These are phyloP conservation scores for Sporopachydermia lactativora DNA, from an alignment of 805 yeast genomes.

Conservation along the genomic window DNA sequence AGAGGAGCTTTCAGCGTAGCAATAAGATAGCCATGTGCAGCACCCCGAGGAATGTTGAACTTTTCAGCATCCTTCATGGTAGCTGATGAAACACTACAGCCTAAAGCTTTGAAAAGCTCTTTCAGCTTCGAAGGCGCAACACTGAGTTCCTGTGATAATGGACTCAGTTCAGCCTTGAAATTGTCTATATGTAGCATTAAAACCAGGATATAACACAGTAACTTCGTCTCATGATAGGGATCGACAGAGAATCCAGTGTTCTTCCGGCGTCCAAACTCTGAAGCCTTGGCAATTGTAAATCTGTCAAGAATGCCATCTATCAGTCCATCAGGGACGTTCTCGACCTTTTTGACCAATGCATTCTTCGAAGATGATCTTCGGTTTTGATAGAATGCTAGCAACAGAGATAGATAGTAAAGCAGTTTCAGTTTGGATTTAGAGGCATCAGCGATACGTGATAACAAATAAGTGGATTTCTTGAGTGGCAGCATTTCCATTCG, in stretches of 20 bases:
- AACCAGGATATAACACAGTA: constrained; percentile 66
- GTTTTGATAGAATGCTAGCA: constrained; percentile 68
- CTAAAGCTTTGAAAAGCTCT: constrained; percentile 62
- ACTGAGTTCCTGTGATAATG: constrained; percentile 74
- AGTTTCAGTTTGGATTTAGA: constrained; percentile 46
- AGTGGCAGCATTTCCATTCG: constrained; percentile 51
- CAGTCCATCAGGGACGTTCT: constrained; percentile 58
- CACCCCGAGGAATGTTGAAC: constrained; percentile 46
- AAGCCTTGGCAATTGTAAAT: constrained; percentile 52
- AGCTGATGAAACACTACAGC: constrained; percentile 64
- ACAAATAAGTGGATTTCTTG: constrained; percentile 39
- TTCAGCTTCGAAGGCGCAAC: constrained; percentile 62
- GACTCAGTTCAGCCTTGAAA: constrained; percentile 60
- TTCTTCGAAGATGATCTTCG: constrained; percentile 50
- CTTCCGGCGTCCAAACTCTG: constrained; percentile 54
- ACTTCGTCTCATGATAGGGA: constrained; percentile 77
- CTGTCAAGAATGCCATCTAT: constrained; percentile 58
- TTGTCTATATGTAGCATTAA: constrained; percentile 62
- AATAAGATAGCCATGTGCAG: constrained; percentile 50
- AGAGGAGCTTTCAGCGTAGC: constrained; percentile 84
- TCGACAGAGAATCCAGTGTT: constrained; percentile 70
- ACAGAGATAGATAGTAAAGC: constrained; percentile 65
- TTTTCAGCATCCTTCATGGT: constrained; percentile 66
- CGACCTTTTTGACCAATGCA: constrained; percentile 38
- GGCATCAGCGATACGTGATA: constrained; percentile 23